Conservation (phyloP, 495 filamentous ascomycete species). For the Chaetomidium leptoderma region DNA sequence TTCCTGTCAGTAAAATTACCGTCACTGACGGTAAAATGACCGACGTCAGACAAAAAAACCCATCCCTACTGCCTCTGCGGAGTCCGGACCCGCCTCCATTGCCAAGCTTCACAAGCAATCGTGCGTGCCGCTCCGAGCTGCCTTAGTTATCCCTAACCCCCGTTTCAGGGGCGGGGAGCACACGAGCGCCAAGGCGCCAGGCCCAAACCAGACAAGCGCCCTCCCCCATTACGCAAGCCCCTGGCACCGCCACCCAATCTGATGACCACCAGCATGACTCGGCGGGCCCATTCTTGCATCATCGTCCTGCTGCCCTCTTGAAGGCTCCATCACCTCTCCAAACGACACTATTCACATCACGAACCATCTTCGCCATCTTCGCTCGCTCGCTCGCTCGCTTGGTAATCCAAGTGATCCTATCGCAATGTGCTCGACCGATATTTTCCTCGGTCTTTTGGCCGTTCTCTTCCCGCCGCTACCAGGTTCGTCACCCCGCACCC, state of each 20-base stretch:
- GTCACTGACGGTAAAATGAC: too few relatives aligned
- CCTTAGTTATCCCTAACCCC: too few relatives aligned
- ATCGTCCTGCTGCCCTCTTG: too few relatives aligned
- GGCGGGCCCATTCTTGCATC: conserved; percentile 18
- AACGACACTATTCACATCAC: background rate
- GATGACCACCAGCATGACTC: conserved; percentile 3
- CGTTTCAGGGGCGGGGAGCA: too few relatives aligned
- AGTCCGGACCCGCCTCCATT: conserved; percentile 13
- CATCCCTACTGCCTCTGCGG: too few relatives aligned
- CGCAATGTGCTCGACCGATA: conserved; percentile 64
- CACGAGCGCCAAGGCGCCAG: conserved; percentile 3
- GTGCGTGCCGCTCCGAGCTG: too few relatives aligned
- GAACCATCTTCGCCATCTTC: background rate
- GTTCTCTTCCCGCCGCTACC: conserved; percentile 91
- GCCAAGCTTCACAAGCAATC: background rate
- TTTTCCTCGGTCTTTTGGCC: conserved; percentile 83
- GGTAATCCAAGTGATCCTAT: background rate
- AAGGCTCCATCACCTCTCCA: background rate
- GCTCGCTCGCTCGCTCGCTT: background rate
- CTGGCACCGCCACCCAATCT: conserved; percentile 18
- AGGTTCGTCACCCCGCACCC: conserved; percentile 53
- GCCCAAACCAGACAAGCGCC: conserved; percentile 3
- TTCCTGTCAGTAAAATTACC: too few relatives aligned
- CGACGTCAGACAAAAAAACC: too few relatives aligned
- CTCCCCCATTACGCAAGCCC: conserved; percentile 29